Evolutionary conservation across 768 basidiomycete species (phyloP), one percentile per base, ranked within the genome.

Genomic region (Phallus indusiatus): DNA sequence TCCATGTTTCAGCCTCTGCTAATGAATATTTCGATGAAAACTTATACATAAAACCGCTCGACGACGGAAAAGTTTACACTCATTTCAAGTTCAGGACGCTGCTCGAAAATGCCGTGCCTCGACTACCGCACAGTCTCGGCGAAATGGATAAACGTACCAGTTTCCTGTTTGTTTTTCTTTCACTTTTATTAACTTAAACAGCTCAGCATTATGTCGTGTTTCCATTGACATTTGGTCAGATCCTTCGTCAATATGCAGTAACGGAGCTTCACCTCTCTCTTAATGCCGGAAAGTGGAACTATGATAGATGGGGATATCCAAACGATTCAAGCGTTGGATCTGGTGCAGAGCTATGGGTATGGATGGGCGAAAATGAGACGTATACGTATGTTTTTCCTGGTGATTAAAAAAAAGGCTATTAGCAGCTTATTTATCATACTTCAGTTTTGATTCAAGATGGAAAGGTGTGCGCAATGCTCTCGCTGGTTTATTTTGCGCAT

Each of bases 401-500:
- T 37, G 7, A 9, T 20, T 2, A 20, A 14, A 34, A 33, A 52
- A 24, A 42, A 42, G 9, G n/a, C 42, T 14, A 2, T 10, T 11
- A 57, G 18, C 52, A 53, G 22, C 22, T 60, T 28, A 65, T 6
- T 24, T 18, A 22, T n/a, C 10, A 18, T 17, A 16, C 16, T 10
- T 12, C 52, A 92, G 89, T 20, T 73, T 87, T 33, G 86, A 90
- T 61, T 76, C 80, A 50, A 82, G 88, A 24, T 97, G 94, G 94
- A 78, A 79, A 60, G 86, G 85, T 8, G 79, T 96, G 4, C 84
- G 92, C 21, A 94, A 95, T 66, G 86, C 91, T 7, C 78, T 97
- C 1, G 87, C 93, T 0, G 96, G 96, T 18, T 75, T 97, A 4
- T 97, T 99, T 73, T 98, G 96, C 65, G 92, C 95, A 10, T 93